phyloP scores from a whole-genome alignment of 345 rosid genomes.

The Litchi chinensis region DNA sequence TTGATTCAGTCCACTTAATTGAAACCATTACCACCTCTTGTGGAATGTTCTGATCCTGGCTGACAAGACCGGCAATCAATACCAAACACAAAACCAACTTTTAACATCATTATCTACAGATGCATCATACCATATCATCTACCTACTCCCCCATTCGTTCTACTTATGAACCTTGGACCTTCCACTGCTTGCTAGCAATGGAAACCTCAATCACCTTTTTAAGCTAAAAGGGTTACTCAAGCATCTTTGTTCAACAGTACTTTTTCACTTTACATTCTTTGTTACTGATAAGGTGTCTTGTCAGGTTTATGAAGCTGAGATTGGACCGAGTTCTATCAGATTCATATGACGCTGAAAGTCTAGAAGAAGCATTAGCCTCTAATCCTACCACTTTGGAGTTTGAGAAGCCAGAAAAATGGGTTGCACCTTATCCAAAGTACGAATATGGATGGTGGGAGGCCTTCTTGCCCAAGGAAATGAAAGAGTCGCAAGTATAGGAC shows the following conservation, averaged over 20 bases:
- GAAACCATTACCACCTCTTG: background rate
- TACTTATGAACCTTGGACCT: background rate
- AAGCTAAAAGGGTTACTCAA: background rate
- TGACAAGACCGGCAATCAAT: background rate
- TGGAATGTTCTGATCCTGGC: background rate
- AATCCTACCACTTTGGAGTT: conserved; percentile 68
- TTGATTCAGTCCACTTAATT: background rate
- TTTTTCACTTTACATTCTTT: conserved; percentile 7
- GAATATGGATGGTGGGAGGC: conserved; percentile 94
- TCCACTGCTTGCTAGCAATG: background rate
- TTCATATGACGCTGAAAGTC: conserved; percentile 62
- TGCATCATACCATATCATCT: background rate
- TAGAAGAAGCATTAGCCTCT: conserved; percentile 82
- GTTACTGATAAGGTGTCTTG: conserved; percentile 11
- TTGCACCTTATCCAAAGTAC: conserved; percentile 91
- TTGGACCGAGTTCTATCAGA: conserved; percentile 88
- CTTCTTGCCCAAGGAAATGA: conserved; percentile 61
- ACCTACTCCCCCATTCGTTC: too few relatives aligned
- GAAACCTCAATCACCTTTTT: background rate
- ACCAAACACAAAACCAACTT: background rate
- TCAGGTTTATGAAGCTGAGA: conserved; percentile 96
- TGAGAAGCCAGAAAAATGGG: conserved; percentile 83
- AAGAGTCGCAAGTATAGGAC: conserved; percentile 55
- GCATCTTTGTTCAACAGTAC: background rate
- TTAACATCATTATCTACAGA: background rate